A percentile compares a stretch with the other conserved stretches of the same genome.
phyloP scores from a whole-genome alignment of 148 eudicot genomes.

The Rhododendron molle region DNA sequence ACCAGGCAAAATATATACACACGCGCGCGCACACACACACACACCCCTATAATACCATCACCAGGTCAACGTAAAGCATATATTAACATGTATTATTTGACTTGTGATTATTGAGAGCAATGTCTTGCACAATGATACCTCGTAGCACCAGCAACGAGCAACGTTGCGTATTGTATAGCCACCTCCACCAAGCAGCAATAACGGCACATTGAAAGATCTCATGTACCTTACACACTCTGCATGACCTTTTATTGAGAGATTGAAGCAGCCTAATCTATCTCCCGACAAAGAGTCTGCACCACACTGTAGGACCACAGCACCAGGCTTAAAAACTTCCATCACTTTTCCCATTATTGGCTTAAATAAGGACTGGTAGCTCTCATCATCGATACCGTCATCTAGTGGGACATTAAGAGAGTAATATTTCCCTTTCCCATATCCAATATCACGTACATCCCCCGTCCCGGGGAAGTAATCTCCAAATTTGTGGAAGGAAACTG shows the following conservation, averaged over 20 bases:
- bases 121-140: constrained; percentile 33
- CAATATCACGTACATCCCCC: constrained; percentile 57
- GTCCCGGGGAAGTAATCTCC: constrained; percentile 73
- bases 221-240: constrained; percentile 77
- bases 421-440: constrained; percentile 53
- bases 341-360: constrained; percentile 79
- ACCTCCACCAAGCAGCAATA: constrained; percentile 74
- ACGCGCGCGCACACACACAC: too few relatives aligned
- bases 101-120: background rate
- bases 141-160: constrained; percentile 88
- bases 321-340: constrained; percentile 73
- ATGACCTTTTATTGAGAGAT: constrained; percentile 74
- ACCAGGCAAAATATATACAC: too few relatives aligned
- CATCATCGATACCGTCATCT: constrained; percentile 73
- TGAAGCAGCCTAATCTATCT: constrained; percentile 78
- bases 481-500: constrained; percentile 68
- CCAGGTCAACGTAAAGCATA: constrained; percentile 3
- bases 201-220: constrained; percentile 77
- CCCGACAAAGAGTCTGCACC: constrained; percentile 84
- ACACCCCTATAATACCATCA: background rate
- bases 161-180: constrained; percentile 80
- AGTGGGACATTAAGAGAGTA: constrained; percentile 64
- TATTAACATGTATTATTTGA: background rate
- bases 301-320: constrained; percentile 75
- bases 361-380: constrained; percentile 50